phyloP scores from a whole-genome alignment of 2,329 filamentous ascomycete genomes.

The Penicillium sp. region DNA sequence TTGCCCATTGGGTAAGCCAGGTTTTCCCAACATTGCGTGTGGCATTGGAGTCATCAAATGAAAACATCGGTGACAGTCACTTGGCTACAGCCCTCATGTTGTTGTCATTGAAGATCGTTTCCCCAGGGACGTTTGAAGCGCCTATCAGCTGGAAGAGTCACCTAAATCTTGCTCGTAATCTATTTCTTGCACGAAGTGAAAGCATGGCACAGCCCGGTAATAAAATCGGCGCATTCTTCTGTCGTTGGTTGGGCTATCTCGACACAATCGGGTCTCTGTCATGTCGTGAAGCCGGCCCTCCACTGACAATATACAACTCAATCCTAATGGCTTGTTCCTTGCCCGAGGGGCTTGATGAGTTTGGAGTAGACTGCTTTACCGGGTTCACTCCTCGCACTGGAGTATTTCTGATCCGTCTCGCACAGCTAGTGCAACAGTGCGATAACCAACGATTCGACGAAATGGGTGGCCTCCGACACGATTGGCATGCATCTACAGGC shows the following conservation, averaged over 20 bases:
- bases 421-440: conserved; percentile 67
- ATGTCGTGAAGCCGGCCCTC: conserved; percentile 56
- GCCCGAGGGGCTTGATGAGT: conserved; percentile 59
- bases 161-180: conserved; percentile 69
- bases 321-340: conserved; percentile 49
- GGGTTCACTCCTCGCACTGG: conserved; percentile 74
- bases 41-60: conserved; percentile 61
- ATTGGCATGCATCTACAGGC: conserved; percentile 60
- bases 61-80: conserved; percentile 68
- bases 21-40: conserved; percentile 65
- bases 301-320: conserved; percentile 53
- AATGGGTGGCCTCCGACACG: conserved; percentile 48
- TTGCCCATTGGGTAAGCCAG: conserved; percentile 75
- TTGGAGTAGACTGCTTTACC: conserved; percentile 75
- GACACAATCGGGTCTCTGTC: conserved; percentile 73
- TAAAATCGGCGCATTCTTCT: conserved; percentile 70
- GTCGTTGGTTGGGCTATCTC: conserved; percentile 80
- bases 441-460: conserved; percentile 64
- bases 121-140: conserved; percentile 77
- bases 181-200: conserved; percentile 67
- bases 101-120: conserved; percentile 78
- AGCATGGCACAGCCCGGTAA: conserved; percentile 53
- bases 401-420: conserved; percentile 68
- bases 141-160: conserved; percentile 78
- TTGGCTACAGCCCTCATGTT: conserved; percentile 83